Percentiles rank a stretch among this genome's conserved stretches.
phyloP scores from a whole-genome alignment of 345 rosid species.

The Gossypium turneri region DNA sequence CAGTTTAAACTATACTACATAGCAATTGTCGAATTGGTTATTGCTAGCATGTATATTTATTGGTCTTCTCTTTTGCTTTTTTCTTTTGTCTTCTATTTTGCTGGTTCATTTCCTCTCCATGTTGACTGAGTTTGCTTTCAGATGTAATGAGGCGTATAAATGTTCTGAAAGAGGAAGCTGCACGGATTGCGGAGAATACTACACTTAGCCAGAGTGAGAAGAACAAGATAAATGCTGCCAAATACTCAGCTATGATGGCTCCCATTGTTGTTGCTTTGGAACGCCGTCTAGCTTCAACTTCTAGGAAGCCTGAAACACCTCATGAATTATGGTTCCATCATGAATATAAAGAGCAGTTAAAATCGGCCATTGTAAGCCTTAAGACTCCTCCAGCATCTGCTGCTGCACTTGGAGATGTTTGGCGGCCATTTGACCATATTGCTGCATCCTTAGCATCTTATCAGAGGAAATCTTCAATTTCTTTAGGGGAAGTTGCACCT shows the following conservation, averaged over 20 bases:
- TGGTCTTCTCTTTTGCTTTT: background rate
- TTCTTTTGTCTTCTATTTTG: background rate
- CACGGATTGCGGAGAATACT: conserved; percentile 77
- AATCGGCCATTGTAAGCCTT: conserved; percentile 60
- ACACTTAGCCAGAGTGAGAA: conserved; percentile 85
- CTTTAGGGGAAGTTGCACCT: conserved; percentile 85
- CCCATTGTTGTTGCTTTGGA: conserved; percentile 83
- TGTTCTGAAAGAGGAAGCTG: conserved; percentile 83
- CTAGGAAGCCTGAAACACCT: conserved; percentile 84
- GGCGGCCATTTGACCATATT: conserved; percentile 82
- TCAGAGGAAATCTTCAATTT: conserved; percentile 75
- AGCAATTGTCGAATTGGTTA: background rate
- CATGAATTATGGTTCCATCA: conserved; percentile 82
- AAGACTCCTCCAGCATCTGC: conserved; percentile 76
- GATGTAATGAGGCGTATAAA: conserved; percentile 85
- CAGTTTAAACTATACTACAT: background rate
- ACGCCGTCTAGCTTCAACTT: conserved; percentile 86
- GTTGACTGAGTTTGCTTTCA: conserved; percentile 30
- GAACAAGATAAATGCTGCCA: conserved; percentile 79
- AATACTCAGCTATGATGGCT: conserved; percentile 95
- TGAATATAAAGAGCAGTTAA: conserved; percentile 62
- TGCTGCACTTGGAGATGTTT: conserved; percentile 68
- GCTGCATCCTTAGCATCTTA: conserved; percentile 79
- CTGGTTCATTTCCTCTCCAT: conserved; percentile 1
- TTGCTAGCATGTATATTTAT: background rate